Evolutionary conservation across 805 yeast species (phyloP).

Genomic region (Candida anglica): DNA sequence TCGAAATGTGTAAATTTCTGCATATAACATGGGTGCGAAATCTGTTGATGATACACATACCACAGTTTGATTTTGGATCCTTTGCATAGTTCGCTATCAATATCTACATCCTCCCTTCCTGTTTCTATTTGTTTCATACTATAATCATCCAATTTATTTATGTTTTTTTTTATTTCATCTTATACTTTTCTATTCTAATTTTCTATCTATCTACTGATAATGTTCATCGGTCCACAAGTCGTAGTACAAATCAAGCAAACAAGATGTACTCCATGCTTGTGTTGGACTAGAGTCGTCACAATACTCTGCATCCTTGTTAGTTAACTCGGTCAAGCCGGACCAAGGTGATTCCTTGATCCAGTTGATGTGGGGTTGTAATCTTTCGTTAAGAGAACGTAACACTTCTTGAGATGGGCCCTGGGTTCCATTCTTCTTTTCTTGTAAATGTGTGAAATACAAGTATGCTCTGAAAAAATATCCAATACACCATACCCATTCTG

Average conservation of each 20-base stretch:
- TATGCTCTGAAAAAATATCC: constrained; percentile 88
- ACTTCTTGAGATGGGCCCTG: constrained; percentile 37
- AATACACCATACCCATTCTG: constrained; percentile 94
- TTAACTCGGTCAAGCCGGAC: constrained; percentile 92
- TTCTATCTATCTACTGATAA: no score
- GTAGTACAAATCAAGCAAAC: constrained; percentile 73
- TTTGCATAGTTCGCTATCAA: no score
- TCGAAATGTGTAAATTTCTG: no score
- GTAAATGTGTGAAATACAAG: constrained; percentile 45
- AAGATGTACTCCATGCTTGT: constrained; percentile 94
- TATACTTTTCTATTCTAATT: no score
- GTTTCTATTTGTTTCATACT: no score
- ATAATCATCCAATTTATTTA: no score
- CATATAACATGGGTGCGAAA: no score
- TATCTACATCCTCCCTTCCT: no score
- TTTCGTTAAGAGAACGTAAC: constrained; percentile 53
- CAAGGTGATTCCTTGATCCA: constrained; percentile 79
- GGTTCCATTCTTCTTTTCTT: constrained; percentile 27
- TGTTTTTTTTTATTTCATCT: no score
- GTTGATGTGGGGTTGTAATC: constrained; percentile 59
- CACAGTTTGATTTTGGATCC: no score
- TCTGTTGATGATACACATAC: no score
- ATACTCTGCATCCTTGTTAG: constrained; percentile 78
- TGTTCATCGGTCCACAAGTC: constrained; percentile 45
- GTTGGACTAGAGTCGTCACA: constrained; percentile 91